Base-by-base conservation (phyloP, 73 alveolate genomes). In the Breviolum minutum region DNA sequence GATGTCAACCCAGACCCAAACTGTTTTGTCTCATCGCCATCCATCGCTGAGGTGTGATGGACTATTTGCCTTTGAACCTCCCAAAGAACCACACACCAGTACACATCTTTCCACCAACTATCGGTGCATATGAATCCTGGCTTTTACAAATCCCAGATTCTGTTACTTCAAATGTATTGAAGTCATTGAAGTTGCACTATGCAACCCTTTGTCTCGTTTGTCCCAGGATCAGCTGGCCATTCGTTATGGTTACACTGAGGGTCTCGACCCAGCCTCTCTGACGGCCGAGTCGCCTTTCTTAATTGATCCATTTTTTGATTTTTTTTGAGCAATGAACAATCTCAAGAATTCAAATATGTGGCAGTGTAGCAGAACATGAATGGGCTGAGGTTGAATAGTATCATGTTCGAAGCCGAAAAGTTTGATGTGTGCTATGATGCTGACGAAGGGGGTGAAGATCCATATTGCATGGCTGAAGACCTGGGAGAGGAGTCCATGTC, bases 401-500 rank as follows among this genome's bases (percentile, higher is more conserved):
- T 92, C 13, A 10, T 54, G 30, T 30, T 9, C 66, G 90, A 92
- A 27, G 97, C 97, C 19, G 73, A 71, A 63, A 79, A 64, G n/a
- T 92, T 73, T 54, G 89, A 71, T 16, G 89, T 74, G 32, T 92
- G 97, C 89, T 92, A 92, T 66, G 97, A 92, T 24, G 60, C 79
- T 20, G 97, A 92, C 68, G 87, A 17, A 29, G 89, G 26, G 71
- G 88, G 88, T 40, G 97, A 92, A 63, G 97, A 92, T 74, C 97
- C 97, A 66, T 92, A 71, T 80, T 92, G 97, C 90, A 92, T 92
- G 97, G 60, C 40, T 64, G 97, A 92, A 92, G 97, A 92, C 81
- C 89, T 92, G 9, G 89, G 97, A 62, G 97, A 92, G 97, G 97
- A 92, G 81, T 17, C 77, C 77, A 68, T 68, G 77, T 68, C 2